A percentile compares a stretch with the other conserved stretches of the same genome.
Evolutionary conservation across 225 moss, liverwort and hornwort species (phyloP).

Genomic region (Physcomitrellopsis africana): DNA sequence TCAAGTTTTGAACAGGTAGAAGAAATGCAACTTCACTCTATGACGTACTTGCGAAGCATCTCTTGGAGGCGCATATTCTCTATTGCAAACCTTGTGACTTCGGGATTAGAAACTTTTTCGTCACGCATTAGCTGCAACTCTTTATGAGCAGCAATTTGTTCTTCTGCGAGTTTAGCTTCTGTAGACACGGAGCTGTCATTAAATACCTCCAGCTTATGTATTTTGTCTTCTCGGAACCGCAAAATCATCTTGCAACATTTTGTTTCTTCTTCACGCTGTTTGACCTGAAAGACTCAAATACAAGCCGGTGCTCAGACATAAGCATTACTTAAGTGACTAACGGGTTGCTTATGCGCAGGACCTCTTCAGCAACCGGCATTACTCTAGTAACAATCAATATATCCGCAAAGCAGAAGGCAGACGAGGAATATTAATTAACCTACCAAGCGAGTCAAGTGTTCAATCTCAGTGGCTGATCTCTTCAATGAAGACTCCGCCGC

Average conservation of each 20-base stretch:
- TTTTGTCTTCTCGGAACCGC: conserved; percentile 86
- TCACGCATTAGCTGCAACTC: conserved; percentile 69
- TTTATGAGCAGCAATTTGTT: conserved; percentile 60
- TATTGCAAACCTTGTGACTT: conserved; percentile 79
- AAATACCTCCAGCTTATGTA: conserved; percentile 68
- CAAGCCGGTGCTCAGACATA: conserved; percentile 20
- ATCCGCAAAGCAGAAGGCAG: neutral
- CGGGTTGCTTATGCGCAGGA: neutral
- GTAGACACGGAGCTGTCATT: conserved; percentile 47
- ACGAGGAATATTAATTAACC: conserved; percentile 25
- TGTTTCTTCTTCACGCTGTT: conserved; percentile 85
- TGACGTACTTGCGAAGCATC: conserved; percentile 72
- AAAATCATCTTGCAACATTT: conserved; percentile 80
- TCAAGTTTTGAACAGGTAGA: neutral
- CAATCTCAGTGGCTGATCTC: conserved; percentile 71
- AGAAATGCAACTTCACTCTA: conserved; percentile 9
- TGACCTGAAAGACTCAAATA: conserved; percentile 55
- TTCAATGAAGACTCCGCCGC: conserved; percentile 57
- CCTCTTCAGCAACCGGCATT: neutral
- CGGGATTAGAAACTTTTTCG: conserved; percentile 66
- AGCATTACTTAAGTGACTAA: neutral
- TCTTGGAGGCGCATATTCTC: conserved; percentile 78
- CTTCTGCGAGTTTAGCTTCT: conserved; percentile 52
- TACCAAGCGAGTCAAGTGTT: conserved; percentile 84
- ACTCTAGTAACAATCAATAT: neutral